phyloP scores from a whole-genome alignment of 805 yeast genomes.

The Peterozyma toletana region DNA sequence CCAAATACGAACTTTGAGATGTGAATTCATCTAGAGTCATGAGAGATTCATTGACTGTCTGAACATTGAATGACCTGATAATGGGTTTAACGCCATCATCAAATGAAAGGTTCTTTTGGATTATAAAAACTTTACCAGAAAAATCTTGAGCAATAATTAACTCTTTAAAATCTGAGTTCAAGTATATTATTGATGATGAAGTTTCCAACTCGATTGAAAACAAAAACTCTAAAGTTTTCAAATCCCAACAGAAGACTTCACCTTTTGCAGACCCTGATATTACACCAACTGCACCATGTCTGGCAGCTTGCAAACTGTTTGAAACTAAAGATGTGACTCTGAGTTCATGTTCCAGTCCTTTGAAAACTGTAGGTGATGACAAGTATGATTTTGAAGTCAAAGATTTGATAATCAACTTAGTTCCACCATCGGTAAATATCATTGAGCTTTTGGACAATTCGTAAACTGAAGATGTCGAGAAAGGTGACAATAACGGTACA shows the following conservation, averaged over 20 bases:
- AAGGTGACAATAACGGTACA: constrained; percentile 15
- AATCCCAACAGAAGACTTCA: constrained; percentile 23
- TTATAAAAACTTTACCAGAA: constrained; percentile 16
- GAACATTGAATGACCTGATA: background rate
- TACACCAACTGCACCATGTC: constrained; percentile 19
- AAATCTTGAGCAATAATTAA: constrained; percentile 15
- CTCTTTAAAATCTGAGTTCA: constrained; percentile 22
- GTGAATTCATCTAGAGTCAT: background rate
- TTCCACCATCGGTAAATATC: constrained; percentile 26
- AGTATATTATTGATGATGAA: constrained; percentile 12
- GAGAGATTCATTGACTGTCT: background rate
- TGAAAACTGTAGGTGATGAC: constrained; percentile 15
- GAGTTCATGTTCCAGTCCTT: constrained; percentile 12
- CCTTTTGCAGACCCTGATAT: constrained; percentile 24
- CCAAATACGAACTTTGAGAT: background rate
- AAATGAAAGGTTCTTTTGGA: constrained; percentile 12
- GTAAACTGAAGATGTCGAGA: constrained; percentile 21
- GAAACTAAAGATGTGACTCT: constrained; percentile 15
- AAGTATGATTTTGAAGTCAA: constrained; percentile 4
- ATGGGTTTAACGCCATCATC: background rate
- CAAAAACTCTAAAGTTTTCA: constrained; percentile 12
- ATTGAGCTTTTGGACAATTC: constrained; percentile 18
- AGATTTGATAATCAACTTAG: constrained; percentile 17
- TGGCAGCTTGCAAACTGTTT: constrained; percentile 10
- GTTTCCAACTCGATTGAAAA: constrained; percentile 9